A percentile compares a stretch with the other conserved stretches of the same genome.
Evolutionary conservation across 129 eudicot genomes (phyloP).

Genomic region (Ambrosia trifida): DNA sequence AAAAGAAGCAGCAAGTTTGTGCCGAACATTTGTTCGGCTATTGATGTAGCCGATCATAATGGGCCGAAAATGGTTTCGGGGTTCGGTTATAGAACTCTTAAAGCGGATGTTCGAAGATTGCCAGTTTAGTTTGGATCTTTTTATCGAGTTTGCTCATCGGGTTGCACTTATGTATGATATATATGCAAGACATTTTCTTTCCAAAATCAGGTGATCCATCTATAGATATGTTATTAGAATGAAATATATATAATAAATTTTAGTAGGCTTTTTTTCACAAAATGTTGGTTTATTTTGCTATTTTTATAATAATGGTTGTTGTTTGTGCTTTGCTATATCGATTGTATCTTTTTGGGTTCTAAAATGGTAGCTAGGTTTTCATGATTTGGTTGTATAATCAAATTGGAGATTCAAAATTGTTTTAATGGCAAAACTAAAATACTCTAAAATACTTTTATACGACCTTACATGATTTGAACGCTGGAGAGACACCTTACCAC

Average conservation of each 20-base stretch:
- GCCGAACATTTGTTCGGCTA: slow-evolving; percentile 66
- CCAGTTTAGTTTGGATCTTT: slow-evolving; percentile 51
- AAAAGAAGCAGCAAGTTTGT: slow-evolving; percentile 46
- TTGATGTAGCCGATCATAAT: slow-evolving; percentile 51
- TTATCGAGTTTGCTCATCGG: slow-evolving; percentile 42
- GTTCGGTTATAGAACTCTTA: slow-evolving; percentile 52
- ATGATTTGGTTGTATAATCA: slow-evolving; percentile 24
- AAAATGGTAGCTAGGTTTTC: slow-evolving; percentile 20
- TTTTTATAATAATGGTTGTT: background rate
- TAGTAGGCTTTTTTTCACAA: slow-evolving; percentile 24
- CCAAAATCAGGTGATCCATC: slow-evolving; percentile 45
- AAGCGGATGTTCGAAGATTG: slow-evolving; percentile 38
- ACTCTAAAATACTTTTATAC: too few species aligned
- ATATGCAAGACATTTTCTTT: slow-evolving; percentile 30
- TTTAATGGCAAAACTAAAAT: too few species aligned
- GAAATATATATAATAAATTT: background rate
- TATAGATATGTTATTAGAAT: slow-evolving; percentile 6
- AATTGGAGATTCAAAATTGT: too few species aligned
- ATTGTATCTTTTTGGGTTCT: slow-evolving; percentile 32
- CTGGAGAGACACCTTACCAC: too few species aligned
- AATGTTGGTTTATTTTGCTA: slow-evolving; percentile 26
- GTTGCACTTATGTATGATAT: background rate
- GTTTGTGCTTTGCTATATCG: slow-evolving; percentile 49
- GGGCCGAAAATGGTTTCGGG: slow-evolving; percentile 47
- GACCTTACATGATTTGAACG: too few species aligned